Percentiles rank a stretch among this genome's conserved stretches.
Conservation (phyloP, 2,329 filamentous ascomycete species). For the Diplodia corticola region DNA sequence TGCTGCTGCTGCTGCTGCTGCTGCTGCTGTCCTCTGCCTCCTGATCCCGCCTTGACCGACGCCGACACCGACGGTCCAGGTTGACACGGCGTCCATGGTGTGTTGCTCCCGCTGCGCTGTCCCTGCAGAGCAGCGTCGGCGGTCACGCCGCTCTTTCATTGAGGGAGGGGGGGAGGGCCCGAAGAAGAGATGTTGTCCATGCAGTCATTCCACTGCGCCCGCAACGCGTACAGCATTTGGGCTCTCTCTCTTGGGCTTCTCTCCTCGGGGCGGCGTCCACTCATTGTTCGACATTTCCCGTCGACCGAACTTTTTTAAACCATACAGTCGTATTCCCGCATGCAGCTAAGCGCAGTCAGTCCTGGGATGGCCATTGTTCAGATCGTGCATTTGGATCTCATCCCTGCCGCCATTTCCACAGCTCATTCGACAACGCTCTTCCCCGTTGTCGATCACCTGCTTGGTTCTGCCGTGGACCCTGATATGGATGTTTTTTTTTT, state of each 20-base stretch:
- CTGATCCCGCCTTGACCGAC: background rate
- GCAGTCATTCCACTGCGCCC: too few species aligned
- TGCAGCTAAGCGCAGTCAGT: background rate
- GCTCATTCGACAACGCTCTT: background rate
- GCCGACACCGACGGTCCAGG: background rate
- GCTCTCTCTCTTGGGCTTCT: background rate
- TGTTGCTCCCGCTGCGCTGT: background rate
- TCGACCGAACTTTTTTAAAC: background rate
- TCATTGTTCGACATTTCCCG: background rate
- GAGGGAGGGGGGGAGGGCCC: background rate
- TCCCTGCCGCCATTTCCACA: background rate
- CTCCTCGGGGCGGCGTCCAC: background rate
- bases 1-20: too few species aligned
- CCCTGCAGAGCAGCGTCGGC: constrained; percentile 1
- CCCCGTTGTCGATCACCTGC: background rate
- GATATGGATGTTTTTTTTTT: background rate
- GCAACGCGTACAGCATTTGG: background rate
- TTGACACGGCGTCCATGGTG: background rate
- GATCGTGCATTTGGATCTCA: background rate
- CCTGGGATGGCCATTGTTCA: background rate
- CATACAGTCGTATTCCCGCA: background rate
- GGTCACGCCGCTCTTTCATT: background rate
- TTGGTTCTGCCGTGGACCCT: background rate
- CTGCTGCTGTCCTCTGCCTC: background rate
- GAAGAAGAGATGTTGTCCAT: too few species aligned